A percentile compares a stretch with the other conserved stretches of the same genome.
phyloP scores from a whole-genome alignment of 495 filamentous ascomycete genomes.

The Penicillium paxilli region DNA sequence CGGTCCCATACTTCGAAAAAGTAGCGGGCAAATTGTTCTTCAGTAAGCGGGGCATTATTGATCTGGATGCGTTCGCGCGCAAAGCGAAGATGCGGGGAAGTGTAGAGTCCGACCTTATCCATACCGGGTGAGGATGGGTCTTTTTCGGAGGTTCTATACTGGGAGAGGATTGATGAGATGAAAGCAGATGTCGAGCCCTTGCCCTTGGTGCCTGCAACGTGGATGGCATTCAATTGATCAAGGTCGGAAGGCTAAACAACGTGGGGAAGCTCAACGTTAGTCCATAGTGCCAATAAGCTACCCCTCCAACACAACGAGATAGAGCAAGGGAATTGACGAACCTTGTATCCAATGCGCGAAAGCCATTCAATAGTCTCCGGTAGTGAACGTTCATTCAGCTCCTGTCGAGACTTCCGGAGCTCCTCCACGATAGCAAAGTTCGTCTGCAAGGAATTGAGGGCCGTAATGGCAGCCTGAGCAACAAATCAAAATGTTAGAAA shows the following conservation, averaged over 20 bases:
- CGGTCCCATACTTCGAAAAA: constrained; percentile 91
- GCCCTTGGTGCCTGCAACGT: constrained; percentile 91
- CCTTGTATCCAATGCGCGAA: constrained; percentile 75
- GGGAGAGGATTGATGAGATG: constrained; percentile 58
- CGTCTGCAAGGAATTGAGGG: constrained; percentile 87
- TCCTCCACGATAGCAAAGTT: constrained; percentile 78
- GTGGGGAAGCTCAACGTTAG: constrained; percentile 8
- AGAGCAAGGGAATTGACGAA: constrained; percentile 35
- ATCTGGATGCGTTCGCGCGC: constrained; percentile 89
- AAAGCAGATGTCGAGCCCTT: constrained; percentile 66
- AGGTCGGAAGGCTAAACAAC: constrained; percentile 67
- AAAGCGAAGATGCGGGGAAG: constrained; percentile 83
- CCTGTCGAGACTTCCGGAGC: constrained; percentile 64
- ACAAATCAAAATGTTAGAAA: background rate
- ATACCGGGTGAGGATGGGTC: constrained; percentile 34
- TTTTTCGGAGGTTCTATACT: constrained; percentile 52
- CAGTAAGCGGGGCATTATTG: constrained; percentile 71
- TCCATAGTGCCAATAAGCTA: background rate
- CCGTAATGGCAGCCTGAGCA: constrained; percentile 68
- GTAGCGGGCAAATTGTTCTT: constrained; percentile 74
- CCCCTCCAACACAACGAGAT: background rate
- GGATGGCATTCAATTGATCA: constrained; percentile 70
- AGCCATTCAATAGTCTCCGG: constrained; percentile 79
- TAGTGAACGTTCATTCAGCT: constrained; percentile 66
- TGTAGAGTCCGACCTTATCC: constrained; percentile 77